These are phyloP conservation scores for Pleodorina starrii DNA, from an alignment of 139 green algal species.

Conservation along the genomic window DNA sequence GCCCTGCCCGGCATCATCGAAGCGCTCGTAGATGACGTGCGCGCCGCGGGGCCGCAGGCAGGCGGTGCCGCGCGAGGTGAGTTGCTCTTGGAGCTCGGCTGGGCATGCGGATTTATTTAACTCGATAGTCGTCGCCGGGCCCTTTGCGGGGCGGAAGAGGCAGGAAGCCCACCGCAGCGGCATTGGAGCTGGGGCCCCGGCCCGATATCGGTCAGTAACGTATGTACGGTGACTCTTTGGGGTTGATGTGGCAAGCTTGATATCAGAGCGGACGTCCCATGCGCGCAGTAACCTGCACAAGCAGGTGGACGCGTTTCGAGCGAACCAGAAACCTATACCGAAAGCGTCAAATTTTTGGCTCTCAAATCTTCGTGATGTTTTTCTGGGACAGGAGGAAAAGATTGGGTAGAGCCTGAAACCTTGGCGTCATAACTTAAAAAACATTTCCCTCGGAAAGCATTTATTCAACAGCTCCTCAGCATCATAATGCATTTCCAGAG, in stretches of 20 bases:
- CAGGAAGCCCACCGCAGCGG: conserved; percentile 16
- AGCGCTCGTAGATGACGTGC: conserved; percentile 1
- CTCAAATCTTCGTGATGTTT: too few species aligned
- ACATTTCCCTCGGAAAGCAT: too few species aligned
- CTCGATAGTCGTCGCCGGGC: neutral
- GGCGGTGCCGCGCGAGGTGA: neutral
- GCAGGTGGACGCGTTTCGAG: neutral
- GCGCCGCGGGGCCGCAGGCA: conserved; percentile 23
- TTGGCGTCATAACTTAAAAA: too few species aligned
- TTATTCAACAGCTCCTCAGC: too few species aligned
- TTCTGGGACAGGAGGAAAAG: too few species aligned
- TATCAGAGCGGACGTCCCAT: neutral
- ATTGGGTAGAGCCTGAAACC: too few species aligned
- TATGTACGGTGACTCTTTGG: too few species aligned
- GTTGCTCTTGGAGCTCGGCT: neutral
- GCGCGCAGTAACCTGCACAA: neutral
- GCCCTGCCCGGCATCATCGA: conserved; percentile 11
- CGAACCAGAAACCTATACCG: neutral
- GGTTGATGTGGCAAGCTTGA: too few species aligned
- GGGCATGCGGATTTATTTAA: conserved; percentile 3
- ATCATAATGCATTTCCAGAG: too few species aligned
- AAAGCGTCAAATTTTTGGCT: neutral
- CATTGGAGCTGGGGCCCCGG: neutral
- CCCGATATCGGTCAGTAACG: too few species aligned
- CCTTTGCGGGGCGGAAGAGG: neutral